Base-by-base conservation (phyloP, 768 basidiomycete species). In the Kwoniella dendrophila region DNA sequence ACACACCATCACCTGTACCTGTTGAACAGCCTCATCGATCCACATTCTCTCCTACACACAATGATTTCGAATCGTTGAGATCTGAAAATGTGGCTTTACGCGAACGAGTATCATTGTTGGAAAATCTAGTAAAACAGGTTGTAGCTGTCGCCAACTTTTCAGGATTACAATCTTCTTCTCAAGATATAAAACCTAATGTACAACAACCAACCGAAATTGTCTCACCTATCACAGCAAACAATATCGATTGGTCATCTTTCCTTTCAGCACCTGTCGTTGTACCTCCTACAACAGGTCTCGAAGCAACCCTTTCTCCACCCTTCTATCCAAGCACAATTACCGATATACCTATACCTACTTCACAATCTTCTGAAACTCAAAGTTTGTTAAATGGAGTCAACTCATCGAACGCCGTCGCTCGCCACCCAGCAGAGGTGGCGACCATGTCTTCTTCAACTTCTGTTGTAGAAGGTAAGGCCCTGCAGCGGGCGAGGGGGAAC, bases 391-490 rank as follows among this genome's bases (percentile, higher is more conserved):
- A 55, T 30, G 32, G 33, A 14, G 33, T 52, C 45, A 60, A 45
- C 22, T 38, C 29, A 57, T 41, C 60, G 59, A 66, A 61, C 64
- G 59, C 64, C 64, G 59, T 70, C 68, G 59, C 74, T 75, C 64
- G 74, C 74, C 74, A 75, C 68, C 72, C 74, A 75, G 74, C 74
- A 75, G 74, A 54, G 74, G 68, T 75, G 74, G 74, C 70, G 74
- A 71, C 74, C 70, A 38, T 36, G 45, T 57, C 69, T 41, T 61
- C 59, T 51, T 29, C 55, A 27, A 52, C 56, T n/a, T 30, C n/a
- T 11, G 59, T n/a, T 32, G 45, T 18, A 45, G 53, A 58, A 36
- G 36, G 43, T 29, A 47, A 48, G 73, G 69, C 73, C 73, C 73
- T 70, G 73, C 73, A 75, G 73, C 73, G 73, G 73, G 73, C 67